Evolutionary conservation across 1,139 yeast genomes (phyloP).

Genomic region (Suhomyces chickasaworum): DNA sequence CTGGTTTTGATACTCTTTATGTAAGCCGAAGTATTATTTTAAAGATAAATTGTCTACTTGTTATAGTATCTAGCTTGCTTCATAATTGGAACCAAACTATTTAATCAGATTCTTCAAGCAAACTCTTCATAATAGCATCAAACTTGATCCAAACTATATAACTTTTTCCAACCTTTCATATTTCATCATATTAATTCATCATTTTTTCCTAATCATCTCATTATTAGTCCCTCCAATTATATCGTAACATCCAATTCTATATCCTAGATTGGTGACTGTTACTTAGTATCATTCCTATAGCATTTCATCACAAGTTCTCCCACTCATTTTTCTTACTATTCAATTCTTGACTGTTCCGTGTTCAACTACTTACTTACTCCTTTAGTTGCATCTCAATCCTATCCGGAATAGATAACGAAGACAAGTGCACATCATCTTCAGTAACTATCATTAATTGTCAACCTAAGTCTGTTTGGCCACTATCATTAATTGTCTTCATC

Average conservation of each 20-base stretch:
- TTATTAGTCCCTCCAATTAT: background rate
- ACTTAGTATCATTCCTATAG: background rate
- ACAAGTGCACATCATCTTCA: background rate
- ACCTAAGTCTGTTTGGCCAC: background rate
- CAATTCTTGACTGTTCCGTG: background rate
- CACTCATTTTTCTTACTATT: background rate
- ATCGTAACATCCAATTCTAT: background rate
- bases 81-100: conserved; percentile 6
- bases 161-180: background rate
- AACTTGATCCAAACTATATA: background rate
- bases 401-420: background rate
- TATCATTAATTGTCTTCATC: background rate
- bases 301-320: background rate
- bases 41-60: conserved; percentile 13
- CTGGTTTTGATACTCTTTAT: conserved; percentile 9
- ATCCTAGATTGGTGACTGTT: conserved; percentile 2
- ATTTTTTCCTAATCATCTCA: background rate
- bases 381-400: conserved; percentile 3
- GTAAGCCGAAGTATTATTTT: conserved; percentile 13
- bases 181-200: background rate
- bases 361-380: background rate
- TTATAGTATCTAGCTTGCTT: conserved; percentile 12
- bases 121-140: background rate
- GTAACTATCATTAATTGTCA: background rate
- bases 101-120: conserved; percentile 17